Evolutionary conservation across 331 rosid genomes (phyloP).

Genomic region (Malus hybrid): DNA sequence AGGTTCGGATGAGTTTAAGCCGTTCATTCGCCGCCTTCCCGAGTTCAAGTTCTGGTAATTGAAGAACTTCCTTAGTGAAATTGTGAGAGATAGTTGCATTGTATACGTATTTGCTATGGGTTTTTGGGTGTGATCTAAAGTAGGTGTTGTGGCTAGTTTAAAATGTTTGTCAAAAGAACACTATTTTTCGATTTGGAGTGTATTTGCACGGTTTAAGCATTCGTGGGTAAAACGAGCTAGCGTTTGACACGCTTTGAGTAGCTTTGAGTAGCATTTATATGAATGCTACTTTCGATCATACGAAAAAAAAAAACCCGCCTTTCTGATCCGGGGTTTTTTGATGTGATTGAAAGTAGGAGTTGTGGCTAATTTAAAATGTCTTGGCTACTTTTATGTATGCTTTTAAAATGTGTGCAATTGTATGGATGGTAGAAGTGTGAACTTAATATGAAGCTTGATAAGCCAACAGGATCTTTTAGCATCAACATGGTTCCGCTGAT

Average conservation of each 20-base stretch:
- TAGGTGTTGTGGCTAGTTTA: neutral
- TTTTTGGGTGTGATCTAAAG: neutral
- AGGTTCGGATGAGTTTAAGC: constrained; percentile 61
- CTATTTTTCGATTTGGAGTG: no score
- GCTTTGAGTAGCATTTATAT: no score
- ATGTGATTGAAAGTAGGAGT: no score
- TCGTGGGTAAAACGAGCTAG: no score
- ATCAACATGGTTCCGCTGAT: neutral
- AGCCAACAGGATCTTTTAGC: neutral
- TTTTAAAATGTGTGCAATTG: neutral
- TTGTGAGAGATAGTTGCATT: neutral
- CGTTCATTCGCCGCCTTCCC: constrained; percentile 67
- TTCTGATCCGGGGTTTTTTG: no score
- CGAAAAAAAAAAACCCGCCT: no score
- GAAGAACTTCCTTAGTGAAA: neutral
- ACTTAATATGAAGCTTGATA: neutral
- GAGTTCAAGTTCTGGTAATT: constrained; percentile 71
- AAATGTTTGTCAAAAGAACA: neutral
- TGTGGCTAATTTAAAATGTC: neutral
- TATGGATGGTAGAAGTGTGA: neutral
- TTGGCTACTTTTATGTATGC: neutral
- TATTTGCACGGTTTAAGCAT: no score
- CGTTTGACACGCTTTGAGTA: no score
- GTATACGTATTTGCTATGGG: neutral
- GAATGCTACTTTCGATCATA: no score